A percentile compares a stretch with the other conserved stretches of the same genome.
Evolutionary conservation across 2,329 filamentous ascomycete genomes (phyloP).

Genomic region (Trichophyton equinum): DNA sequence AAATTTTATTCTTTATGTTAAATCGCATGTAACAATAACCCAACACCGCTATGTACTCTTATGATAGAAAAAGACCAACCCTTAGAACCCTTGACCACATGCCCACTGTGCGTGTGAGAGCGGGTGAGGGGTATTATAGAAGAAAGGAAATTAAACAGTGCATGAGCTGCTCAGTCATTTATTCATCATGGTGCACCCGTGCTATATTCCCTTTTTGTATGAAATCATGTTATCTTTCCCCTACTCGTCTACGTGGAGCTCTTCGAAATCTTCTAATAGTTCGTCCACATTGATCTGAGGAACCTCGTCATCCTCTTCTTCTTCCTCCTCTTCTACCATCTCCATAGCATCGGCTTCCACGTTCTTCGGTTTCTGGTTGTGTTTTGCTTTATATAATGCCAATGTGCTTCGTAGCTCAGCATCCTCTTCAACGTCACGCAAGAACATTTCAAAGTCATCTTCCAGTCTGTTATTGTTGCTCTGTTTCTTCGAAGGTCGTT

Average conservation of each 20-base stretch:
- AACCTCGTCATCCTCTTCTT: constrained; percentile 51
- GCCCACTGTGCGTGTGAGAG: too few species aligned
- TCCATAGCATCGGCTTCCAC: constrained; percentile 27
- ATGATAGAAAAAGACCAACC: not conserved
- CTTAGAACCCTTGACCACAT: not conserved
- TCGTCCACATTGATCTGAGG: constrained; percentile 67
- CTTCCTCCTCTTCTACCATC: constrained; percentile 41
- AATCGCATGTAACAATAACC: not conserved
- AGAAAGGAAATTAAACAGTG: not conserved
- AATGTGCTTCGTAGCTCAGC: constrained; percentile 72
- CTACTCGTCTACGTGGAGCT: constrained; percentile 52
- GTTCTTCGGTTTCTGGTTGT: constrained; percentile 37
- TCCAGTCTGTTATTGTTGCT: constrained; percentile 82
- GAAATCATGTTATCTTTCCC: not conserved
- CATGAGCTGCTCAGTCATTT: not conserved
- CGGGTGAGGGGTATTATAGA: too few species aligned
- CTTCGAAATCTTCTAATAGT: constrained; percentile 84
- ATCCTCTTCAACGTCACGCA: constrained; percentile 94
- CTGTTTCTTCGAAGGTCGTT: constrained; percentile 10
- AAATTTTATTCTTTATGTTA: not conserved
- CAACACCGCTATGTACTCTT: not conserved
- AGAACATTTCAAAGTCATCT: constrained; percentile 91
- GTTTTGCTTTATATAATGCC: constrained; percentile 66
- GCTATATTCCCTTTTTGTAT: not conserved
- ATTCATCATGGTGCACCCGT: not conserved